Percentiles rank a stretch among this genome's conserved stretches.
Evolutionary conservation across 1,284 basidiomycete species (phyloP).

Genomic region (Ganoderma meredithae): DNA sequence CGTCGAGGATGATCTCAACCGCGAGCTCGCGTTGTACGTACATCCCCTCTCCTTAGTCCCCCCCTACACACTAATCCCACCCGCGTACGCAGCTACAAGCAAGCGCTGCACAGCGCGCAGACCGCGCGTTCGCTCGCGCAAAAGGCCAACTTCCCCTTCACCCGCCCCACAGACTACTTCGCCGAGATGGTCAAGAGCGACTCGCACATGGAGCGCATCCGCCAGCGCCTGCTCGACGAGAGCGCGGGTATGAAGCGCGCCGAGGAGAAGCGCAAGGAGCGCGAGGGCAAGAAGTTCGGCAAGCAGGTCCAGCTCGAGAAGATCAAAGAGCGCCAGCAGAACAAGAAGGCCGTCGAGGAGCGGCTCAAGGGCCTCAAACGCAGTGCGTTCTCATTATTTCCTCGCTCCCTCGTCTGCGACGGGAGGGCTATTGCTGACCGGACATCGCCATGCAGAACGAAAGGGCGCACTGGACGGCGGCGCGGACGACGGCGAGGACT

Average conservation of each 20-base stretch:
- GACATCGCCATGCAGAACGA: slow-evolving; percentile 59
- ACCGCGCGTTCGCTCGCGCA: slow-evolving; percentile 78
- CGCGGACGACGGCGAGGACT: slow-evolving; percentile 73
- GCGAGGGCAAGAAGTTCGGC: slow-evolving; percentile 97
- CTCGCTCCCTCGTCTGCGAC: slow-evolving; percentile 16
- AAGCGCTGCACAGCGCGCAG: slow-evolving; percentile 87
- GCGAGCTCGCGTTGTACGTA: slow-evolving; percentile 92
- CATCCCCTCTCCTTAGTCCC: slow-evolving; percentile 27
- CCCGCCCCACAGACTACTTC: slow-evolving; percentile 95
- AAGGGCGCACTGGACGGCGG: slow-evolving; percentile 84
- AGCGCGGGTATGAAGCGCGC: slow-evolving; percentile 88
- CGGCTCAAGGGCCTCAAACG: slow-evolving; percentile 86
- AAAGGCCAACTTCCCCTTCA: slow-evolving; percentile 85
- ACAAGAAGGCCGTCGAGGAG: slow-evolving; percentile 88
- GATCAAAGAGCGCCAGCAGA: slow-evolving; percentile 76
- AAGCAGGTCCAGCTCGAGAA: slow-evolving; percentile 95
- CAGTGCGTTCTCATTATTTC: slow-evolving; percentile 61
- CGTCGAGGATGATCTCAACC: slow-evolving; percentile 88
- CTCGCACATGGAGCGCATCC: slow-evolving; percentile 97
- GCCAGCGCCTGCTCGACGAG: slow-evolving; percentile 92
- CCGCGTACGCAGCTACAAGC: slow-evolving; percentile 85
- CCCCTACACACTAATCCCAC: neutral
- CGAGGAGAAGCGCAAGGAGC: slow-evolving; percentile 91
- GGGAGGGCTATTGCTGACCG: neutral
- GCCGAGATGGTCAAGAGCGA: slow-evolving; percentile 99